phyloP scores from a whole-genome alignment of 805 yeast species.

The Clavispora vitiphila region DNA sequence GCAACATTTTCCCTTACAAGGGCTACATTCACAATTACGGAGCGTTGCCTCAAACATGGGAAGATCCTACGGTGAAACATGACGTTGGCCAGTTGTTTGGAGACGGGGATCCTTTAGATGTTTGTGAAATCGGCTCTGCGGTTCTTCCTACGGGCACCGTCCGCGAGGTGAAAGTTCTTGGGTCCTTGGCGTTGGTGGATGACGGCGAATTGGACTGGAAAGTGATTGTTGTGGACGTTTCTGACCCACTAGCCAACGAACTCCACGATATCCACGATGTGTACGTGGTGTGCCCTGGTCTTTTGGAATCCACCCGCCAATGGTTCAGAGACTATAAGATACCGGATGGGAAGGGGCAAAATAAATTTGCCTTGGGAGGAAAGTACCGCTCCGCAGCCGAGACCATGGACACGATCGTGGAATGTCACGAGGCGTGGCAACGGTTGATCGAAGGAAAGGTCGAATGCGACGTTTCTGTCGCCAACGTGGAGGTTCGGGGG shows the following conservation, averaged over 20 bases:
- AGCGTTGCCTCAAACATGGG: conserved; percentile 96
- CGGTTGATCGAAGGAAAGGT: conserved; percentile 61
- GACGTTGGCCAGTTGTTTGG: conserved; percentile 53
- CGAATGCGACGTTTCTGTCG: conserved; percentile 12
- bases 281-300: conserved; percentile 83
- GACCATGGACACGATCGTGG: conserved; percentile 78
- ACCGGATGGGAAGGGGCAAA: conserved; percentile 97
- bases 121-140: conserved; percentile 80
- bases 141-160: conserved; percentile 68
- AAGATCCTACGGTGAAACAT: conserved; percentile 57
- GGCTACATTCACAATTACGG: conserved; percentile 99
- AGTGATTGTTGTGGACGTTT: conserved; percentile 75
- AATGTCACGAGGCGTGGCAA: conserved; percentile 84
- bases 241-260: conserved; percentile 85
- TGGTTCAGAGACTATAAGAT: conserved; percentile 98
- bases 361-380: conserved; percentile 95
- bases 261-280: conserved; percentile 90
- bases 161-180: conserved; percentile 85
- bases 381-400: conserved; percentile 83
- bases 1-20: conserved; percentile 98
- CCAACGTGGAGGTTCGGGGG: conserved; percentile 7
- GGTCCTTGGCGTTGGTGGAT: conserved; percentile 91
- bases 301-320: conserved; percentile 88
- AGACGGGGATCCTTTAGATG: conserved; percentile 94
- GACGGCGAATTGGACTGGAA: conserved; percentile 92